Conservation (phyloP, 2,329 filamentous ascomycete genomes). For the Ophiostoma fasciatum region DNA sequence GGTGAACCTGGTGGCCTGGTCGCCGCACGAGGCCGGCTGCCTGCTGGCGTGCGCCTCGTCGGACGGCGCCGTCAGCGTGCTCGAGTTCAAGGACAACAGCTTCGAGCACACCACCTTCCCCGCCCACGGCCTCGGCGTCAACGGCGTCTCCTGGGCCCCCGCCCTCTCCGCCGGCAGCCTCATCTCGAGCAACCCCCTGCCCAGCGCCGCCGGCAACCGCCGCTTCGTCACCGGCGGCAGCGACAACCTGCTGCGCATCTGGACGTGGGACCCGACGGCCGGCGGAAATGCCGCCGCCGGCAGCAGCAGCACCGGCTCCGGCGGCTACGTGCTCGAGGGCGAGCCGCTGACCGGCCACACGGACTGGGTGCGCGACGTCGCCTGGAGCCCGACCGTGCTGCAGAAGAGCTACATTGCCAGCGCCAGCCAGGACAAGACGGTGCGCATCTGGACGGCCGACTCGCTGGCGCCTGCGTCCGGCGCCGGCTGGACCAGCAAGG, state of each 20-base stretch:
- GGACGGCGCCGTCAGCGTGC: conserved; percentile 82
- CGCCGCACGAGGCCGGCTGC: conserved; percentile 91
- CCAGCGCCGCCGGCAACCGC: conserved; percentile 46
- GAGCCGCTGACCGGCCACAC: conserved; percentile 64
- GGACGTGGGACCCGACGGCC: conserved; percentile 63
- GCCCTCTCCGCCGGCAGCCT: conserved; percentile 72
- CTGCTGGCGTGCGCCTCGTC: conserved; percentile 88
- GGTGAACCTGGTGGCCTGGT: conserved; percentile 94
- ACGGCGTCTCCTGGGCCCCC: conserved; percentile 91
- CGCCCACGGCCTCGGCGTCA: conserved; percentile 87
- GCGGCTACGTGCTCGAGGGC: conserved; percentile 41
- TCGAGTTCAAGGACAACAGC: conserved; percentile 81
- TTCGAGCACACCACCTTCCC: conserved; percentile 84
- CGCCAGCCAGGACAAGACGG: conserved; percentile 91
- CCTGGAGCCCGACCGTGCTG: conserved; percentile 89
- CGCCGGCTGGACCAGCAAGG: conserved; percentile 68
- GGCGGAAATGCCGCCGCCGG: conserved; percentile 33
- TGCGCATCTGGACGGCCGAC: conserved; percentile 88
- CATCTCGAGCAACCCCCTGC: conserved; percentile 52
- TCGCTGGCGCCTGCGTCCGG: conserved; percentile 10
- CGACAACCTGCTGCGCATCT: conserved; percentile 88
- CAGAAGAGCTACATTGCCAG: conserved; percentile 95
- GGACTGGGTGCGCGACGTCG: conserved; percentile 96
- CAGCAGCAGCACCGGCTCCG: not conserved
- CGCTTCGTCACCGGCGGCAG: conserved; percentile 90